Evolutionary conservation across 1,139 yeast genomes (phyloP).

Genomic region (Protomyces inouyei): DNA sequence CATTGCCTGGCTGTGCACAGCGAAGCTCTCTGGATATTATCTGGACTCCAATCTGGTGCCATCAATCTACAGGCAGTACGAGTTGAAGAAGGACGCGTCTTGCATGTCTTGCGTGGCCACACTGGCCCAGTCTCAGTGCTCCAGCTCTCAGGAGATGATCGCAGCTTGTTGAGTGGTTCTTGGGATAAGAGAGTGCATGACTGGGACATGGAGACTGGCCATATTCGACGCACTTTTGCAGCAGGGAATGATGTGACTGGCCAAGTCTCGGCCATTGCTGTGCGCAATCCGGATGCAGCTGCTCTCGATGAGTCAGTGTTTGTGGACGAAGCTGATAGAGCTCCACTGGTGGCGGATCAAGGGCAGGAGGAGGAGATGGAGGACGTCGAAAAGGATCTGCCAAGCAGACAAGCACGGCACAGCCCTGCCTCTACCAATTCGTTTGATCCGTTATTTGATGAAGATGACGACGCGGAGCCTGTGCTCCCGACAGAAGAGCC

Average conservation of each 20-base stretch:
- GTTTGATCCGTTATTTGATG: constrained; percentile 76
- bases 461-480: constrained; percentile 56
- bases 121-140: constrained; percentile 69
- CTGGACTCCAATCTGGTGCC: constrained; percentile 80
- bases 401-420: background rate
- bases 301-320: background rate
- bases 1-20: constrained; percentile 79
- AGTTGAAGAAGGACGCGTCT: constrained; percentile 75
- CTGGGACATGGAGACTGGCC: constrained; percentile 85
- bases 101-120: constrained; percentile 71
- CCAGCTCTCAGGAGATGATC: constrained; percentile 57
- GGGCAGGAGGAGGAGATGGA: background rate
- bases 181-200: constrained; percentile 78
- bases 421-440: constrained; percentile 45
- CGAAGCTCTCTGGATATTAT: constrained; percentile 76
- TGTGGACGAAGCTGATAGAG: background rate
- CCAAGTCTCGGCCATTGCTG: constrained; percentile 72
- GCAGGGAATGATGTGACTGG: constrained; percentile 50
- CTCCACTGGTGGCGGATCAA: background rate
- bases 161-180: constrained; percentile 68
- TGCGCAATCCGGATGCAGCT: constrained; percentile 53
- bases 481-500: constrained; percentile 19
- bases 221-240: constrained; percentile 45
- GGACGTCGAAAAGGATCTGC: background rate
- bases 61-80: constrained; percentile 77